Evolutionary conservation across 345 rosid genomes (phyloP).

Genomic region (Citrus hindsii): DNA sequence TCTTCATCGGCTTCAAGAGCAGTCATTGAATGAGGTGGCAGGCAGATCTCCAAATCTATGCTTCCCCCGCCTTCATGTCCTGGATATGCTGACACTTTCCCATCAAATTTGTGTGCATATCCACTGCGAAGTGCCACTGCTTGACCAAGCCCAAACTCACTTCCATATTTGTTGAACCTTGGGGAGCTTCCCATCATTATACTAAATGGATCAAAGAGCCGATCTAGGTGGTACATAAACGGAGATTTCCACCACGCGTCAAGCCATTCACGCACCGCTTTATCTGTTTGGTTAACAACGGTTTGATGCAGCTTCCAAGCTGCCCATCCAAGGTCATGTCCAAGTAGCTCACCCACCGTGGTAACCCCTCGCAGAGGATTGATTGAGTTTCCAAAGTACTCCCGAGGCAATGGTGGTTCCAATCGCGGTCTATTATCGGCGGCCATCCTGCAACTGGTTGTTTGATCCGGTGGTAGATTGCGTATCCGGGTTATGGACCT

Average conservation of each 20-base stretch:
- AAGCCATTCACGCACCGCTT: conserved; percentile 29
- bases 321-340: conserved; percentile 54
- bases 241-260: conserved; percentile 51
- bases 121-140: conserved; percentile 70
- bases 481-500: conserved; percentile 51
- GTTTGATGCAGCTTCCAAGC: conserved; percentile 58
- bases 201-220: conserved; percentile 47
- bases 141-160: conserved; percentile 79
- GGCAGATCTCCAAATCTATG: conserved; percentile 67
- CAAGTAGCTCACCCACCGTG: conserved; percentile 53
- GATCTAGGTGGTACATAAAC: conserved; percentile 32
- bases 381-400: conserved; percentile 68
- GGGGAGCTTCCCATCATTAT: conserved; percentile 86
- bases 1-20: conserved; percentile 57
- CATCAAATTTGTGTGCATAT: conserved; percentile 66
- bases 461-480: conserved; percentile 26
- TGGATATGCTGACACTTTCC: conserved; percentile 59
- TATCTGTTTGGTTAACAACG: conserved; percentile 38
- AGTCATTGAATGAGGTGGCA: conserved; percentile 49
- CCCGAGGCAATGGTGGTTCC: conserved; percentile 36
- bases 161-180: conserved; percentile 70
- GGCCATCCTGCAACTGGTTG: conserved; percentile 52
- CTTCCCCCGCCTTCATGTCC: conserved; percentile 69
- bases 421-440: conserved; percentile 51
- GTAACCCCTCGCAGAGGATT: conserved; percentile 31